Conservation (phyloP, 2,329 filamentous ascomycete genomes). For the Fusarium praegraminearum region DNA sequence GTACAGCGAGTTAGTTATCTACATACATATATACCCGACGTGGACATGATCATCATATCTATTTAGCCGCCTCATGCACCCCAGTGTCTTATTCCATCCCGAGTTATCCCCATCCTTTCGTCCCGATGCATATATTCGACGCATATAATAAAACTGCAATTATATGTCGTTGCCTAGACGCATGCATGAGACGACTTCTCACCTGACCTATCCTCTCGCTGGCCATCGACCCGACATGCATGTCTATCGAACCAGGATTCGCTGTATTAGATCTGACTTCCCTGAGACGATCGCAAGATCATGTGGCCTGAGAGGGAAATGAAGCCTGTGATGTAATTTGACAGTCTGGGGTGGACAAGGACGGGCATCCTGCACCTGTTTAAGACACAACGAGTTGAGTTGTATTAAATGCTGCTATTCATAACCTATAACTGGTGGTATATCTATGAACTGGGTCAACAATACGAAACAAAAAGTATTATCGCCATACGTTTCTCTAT, state of each 20-base stretch:
- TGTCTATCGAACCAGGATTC: background rate
- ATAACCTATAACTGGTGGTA: background rate
- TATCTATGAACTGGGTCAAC: background rate
- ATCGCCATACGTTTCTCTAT: slow-evolving; percentile 38
- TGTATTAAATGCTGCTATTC: background rate
- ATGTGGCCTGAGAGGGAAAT: background rate
- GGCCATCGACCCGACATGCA: slow-evolving; percentile 2
- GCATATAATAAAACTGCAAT: background rate
- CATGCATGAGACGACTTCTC: background rate
- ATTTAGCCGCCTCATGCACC: slow-evolving; percentile 16
- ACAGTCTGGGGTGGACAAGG: background rate
- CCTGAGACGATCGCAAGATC: background rate
- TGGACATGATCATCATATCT: background rate
- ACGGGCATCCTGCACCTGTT: background rate
- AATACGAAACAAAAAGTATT: background rate
- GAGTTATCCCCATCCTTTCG: slow-evolving; percentile 5
- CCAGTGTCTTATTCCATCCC: background rate
- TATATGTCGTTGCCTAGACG: slow-evolving; percentile 5
- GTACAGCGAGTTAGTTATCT: background rate
- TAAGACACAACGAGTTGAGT: background rate
- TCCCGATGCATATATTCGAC: background rate
- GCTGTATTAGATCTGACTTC: background rate
- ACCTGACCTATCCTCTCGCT: background rate
- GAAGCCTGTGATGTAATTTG: background rate
- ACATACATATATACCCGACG: background rate